Evolutionary conservation across 2,329 filamentous ascomycete species (phyloP), one percentile per base, ranked within the genome.

Genomic region (Metarhizium brunneum): DNA sequence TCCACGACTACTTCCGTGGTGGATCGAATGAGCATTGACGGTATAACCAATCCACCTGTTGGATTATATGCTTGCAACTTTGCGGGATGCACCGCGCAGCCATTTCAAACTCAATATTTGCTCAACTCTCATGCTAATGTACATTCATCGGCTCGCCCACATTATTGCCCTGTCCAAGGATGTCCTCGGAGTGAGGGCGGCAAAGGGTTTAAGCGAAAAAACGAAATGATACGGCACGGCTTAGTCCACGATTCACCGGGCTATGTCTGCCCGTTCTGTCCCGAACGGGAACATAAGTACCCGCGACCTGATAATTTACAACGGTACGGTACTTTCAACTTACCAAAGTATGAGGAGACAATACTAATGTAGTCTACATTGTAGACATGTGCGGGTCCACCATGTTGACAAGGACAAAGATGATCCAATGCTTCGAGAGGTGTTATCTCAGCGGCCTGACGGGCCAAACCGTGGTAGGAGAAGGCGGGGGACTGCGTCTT

Each of bases 241-340:
- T 80, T 97, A 3, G 94, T 97, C 4, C 94, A 99, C 66, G 87
- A 91, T 61, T 95, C 90, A 7, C 94, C 94, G 1, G 92, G 92
- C 58, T 99, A 97, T 65, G 85, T 96, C 35, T 99, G 94, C 69
- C 94, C 94, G 0, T 97, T 96, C 67, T 99, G 94, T 69, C 88
- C 90, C 1, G 91, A 96, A 65, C 81, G 91, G 61, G 91, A 96
- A 68, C 92, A 96, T 70, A 92, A 88, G 67, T 97, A 97, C 69
- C 94, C 94, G 5, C 80, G 94, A 62, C 94, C 94, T 38, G 94
- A 99, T 69, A 97, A 97, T 76, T 75, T 99, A 55, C 92, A 96
- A 75, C 85, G 92, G 90, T 95, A 77, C 61, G 80, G 68, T 52
- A 47, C 14, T 20, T 47, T 32, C n/a, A 18, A 4, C 25, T 20